phyloP scores from a whole-genome alignment of 495 filamentous ascomycete genomes.

The Penicillium alfredii region DNA sequence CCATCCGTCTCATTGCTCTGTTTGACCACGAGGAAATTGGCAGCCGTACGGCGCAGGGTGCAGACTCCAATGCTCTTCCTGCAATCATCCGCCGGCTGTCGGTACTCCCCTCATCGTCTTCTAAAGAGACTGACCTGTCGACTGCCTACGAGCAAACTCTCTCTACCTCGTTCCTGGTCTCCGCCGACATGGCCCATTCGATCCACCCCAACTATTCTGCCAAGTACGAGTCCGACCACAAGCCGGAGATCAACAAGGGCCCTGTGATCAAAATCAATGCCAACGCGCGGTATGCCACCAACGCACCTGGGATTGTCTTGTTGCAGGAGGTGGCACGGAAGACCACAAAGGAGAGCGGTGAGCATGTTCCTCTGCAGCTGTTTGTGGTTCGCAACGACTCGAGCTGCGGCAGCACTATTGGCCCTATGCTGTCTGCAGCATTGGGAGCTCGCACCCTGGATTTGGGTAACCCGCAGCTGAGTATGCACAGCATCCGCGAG shows the following conservation, averaged over 20 bases:
- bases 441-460: slow-evolving; percentile 85
- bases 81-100: slow-evolving; percentile 83
- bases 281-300: slow-evolving; percentile 92
- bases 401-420: slow-evolving; percentile 91
- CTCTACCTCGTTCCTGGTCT: slow-evolving; percentile 86
- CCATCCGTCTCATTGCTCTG: slow-evolving; percentile 81
- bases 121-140: slow-evolving; percentile 46
- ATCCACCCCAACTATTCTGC: slow-evolving; percentile 88
- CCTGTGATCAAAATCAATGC: slow-evolving; percentile 97
- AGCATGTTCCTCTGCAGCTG: slow-evolving; percentile 78
- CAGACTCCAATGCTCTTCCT: slow-evolving; percentile 86
- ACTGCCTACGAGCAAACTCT: slow-evolving; percentile 94
- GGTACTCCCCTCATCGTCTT: slow-evolving; percentile 53
- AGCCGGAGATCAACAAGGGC: slow-evolving; percentile 92
- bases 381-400: slow-evolving; percentile 97
- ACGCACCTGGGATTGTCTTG: slow-evolving; percentile 89
- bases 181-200: slow-evolving; percentile 95
- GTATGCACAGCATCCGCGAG: slow-evolving; percentile 97
- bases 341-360: slow-evolving; percentile 40
- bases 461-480: slow-evolving; percentile 89
- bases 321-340: slow-evolving; percentile 78
- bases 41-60: slow-evolving; percentile 84
- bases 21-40: slow-evolving; percentile 99
- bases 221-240: slow-evolving; percentile 88
- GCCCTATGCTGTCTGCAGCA: slow-evolving; percentile 83